Base-by-base conservation (phyloP, 805 yeast genomes). In the Nakazawaea ernobii region DNA sequence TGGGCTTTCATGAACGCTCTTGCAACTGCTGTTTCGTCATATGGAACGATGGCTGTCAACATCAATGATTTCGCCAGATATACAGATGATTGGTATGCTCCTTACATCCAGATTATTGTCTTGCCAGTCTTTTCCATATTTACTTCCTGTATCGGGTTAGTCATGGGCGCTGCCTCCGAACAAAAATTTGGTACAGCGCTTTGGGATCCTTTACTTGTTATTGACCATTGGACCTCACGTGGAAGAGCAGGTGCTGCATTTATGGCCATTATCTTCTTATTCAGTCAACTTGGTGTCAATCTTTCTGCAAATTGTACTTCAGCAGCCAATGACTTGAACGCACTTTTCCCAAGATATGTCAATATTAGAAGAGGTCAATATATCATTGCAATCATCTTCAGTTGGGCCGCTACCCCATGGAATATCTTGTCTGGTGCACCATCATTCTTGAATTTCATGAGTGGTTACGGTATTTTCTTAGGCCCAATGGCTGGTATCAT, bases 401-500 rank as follows among this genome's bases (percentile, higher is more conserved):
- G 88, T 0, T 73, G 82, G 53, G 77, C 80, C 45, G 80, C 86
- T 53, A 82, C 89, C 59, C 96, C 96, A 39, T 88, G 95, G 95
- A 76, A 86, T 57, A 75, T 87, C 59, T 70, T 82, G 59, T 70
- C 83, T 4, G 71, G 86, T 5, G 78, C 89, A 1, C 78, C 82
- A 29, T 81, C 75, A 65, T 88, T 88, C 67, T 82, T 94, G 33
- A 83, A 90, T 7, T 88, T 86, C 57, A 67, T 88, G 49, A 74
- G 85, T 39, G 92, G 95, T 0, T 88, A 87, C 61, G 74, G 95
- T 0, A 88, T 87, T n/a, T 88, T 89, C 72, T 69, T 88, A 46
- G 82, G 91, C 13, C 79, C 94, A 20, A 84, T 88, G 61, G 89
- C 92, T 9, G 96, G 95, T 53, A 85, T 83, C 35, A 74, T 82